A percentile compares a stretch with the other conserved stretches of the same genome.
These are phyloP conservation scores for Penicillium rolfsii DNA, from an alignment of 2,329 filamentous ascomycete genomes.

Conservation along the genomic window DNA sequence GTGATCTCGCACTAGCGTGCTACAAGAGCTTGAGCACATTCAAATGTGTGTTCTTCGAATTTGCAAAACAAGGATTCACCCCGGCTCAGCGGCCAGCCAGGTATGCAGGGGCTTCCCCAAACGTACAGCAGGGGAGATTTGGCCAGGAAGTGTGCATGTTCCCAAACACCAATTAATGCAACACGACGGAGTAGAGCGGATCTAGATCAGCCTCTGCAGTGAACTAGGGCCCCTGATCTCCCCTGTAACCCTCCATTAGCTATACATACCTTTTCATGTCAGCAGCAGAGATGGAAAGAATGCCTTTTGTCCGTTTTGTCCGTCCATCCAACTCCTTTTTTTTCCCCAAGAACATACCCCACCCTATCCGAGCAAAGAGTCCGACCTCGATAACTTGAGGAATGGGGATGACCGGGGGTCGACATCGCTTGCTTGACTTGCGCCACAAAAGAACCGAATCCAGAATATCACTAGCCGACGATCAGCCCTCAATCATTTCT, in stretches of 20 bases:
- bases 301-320: neutral
- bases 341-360: neutral
- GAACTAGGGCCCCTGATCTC: neutral
- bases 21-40: neutral
- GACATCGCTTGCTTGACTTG: neutral
- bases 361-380: neutral
- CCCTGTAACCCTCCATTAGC: neutral
- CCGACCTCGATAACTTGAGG: neutral
- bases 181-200: neutral
- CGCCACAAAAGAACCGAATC: neutral
- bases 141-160: neutral
- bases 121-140: neutral
- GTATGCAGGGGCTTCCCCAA: neutral
- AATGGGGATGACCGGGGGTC: neutral
- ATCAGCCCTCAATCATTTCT: neutral
- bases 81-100: neutral
- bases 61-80: neutral
- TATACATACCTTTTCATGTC: neutral
- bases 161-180: neutral
- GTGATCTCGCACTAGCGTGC: neutral
- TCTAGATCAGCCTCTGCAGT: neutral
- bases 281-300: neutral
- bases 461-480: neutral
- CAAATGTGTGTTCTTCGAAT: neutral
- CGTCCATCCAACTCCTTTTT: neutral